These are phyloP conservation scores for Plasmopara viticola DNA, from an alignment of 352 stramenopile genomes.

Conservation along the genomic window DNA sequence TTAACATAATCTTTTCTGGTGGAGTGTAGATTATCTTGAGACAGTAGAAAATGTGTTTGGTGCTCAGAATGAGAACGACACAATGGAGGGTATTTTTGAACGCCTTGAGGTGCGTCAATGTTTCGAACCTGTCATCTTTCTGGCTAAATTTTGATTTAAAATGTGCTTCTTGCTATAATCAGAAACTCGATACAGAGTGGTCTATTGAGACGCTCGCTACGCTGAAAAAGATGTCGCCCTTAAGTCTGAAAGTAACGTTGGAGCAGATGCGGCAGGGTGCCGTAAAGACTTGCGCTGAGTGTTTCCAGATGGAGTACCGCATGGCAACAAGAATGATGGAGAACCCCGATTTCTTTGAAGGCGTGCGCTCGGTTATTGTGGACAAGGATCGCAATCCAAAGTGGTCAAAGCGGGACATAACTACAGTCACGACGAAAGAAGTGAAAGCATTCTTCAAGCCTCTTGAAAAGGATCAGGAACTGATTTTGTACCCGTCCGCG, in stretches of 20 bases:
- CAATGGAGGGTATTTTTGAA: constrained; percentile 65
- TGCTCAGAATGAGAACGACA: constrained; percentile 64
- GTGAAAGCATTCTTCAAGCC: constrained; percentile 80
- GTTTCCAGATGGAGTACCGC: constrained; percentile 94
- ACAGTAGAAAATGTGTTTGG: constrained; percentile 76
- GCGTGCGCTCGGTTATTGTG: constrained; percentile 92
- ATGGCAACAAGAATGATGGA: constrained; percentile 81
- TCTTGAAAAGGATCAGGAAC: constrained; percentile 63
- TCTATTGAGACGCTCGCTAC: constrained; percentile 69
- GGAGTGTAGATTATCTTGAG: constrained; percentile 46
- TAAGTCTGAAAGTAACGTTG: constrained; percentile 92
- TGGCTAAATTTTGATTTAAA: constrained; percentile 2
- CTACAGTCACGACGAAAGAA: constrained; percentile 54
- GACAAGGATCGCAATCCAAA: constrained; percentile 93
- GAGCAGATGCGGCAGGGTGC: constrained; percentile 89
- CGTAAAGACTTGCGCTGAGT: constrained; percentile 80
- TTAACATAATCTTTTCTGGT: constrained; percentile 16
- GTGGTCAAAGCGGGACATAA: constrained; percentile 74
- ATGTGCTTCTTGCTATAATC: constrained; percentile 7
- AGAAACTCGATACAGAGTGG: constrained; percentile 71
- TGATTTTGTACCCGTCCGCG: constrained; percentile 59
- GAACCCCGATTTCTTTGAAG: constrained; percentile 95
- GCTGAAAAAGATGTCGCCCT: constrained; percentile 88
- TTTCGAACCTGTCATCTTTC: not conserved
- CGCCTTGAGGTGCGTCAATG: constrained; percentile 28